These are phyloP conservation scores for Papiliotrema terrestris DNA, from an alignment of 1,284 basidiomycete species.

Conservation along the genomic window DNA sequence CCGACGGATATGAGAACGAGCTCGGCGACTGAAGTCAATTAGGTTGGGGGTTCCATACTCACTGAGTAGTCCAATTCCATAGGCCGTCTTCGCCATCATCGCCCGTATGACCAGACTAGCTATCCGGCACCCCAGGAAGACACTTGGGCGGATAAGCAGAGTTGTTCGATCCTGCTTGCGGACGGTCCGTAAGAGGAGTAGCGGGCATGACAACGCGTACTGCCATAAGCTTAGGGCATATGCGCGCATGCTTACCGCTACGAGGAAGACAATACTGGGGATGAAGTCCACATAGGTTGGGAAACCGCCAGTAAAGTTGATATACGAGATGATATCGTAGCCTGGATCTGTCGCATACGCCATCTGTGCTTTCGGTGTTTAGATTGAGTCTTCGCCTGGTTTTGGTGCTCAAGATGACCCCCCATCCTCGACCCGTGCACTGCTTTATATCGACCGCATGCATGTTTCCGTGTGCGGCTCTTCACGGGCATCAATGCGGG, in stretches of 20 bases:
- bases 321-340: neutral
- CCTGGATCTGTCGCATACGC: no score
- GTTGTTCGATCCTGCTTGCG: neutral
- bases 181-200: neutral
- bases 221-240: neutral
- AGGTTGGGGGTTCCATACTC: neutral
- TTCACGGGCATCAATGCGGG: no score
- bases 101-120: slow-evolving; percentile 11
- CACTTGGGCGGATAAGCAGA: slow-evolving; percentile 13
- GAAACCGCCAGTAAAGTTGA: slow-evolving; percentile 20
- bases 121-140: slow-evolving; percentile 14
- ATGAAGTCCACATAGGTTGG: slow-evolving; percentile 12
- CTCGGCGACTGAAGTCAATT: slow-evolving; percentile 12
- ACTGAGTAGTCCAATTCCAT: slow-evolving; percentile 8
- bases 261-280: slow-evolving; percentile 17
- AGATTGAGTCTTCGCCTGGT: no score
- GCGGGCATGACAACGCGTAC: neutral
- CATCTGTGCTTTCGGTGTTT: no score
- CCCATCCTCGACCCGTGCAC: no score
- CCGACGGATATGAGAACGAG: slow-evolving; percentile 16
- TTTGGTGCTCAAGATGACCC: no score
- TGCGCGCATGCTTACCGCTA: slow-evolving; percentile 9
- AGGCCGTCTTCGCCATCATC: slow-evolving; percentile 10
- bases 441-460: no score
- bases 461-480: no score